Evolutionary conservation across 805 yeast species (phyloP).

Genomic region (Komagataella mondaviorum): DNA sequence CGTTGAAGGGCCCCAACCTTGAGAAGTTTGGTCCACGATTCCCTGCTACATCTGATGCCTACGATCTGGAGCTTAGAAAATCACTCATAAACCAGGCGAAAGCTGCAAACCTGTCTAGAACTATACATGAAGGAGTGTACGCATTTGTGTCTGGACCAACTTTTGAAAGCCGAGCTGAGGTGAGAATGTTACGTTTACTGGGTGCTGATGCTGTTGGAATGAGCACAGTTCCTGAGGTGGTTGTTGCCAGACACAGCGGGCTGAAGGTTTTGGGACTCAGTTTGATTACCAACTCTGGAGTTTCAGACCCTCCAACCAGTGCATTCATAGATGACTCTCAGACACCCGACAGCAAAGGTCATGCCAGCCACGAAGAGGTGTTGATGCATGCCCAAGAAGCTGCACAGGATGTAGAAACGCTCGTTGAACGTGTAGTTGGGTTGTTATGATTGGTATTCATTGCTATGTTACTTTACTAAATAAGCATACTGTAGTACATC

Average conservation of each 20-base stretch:
- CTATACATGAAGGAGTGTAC: constrained; percentile 78
- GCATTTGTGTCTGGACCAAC: constrained; percentile 87
- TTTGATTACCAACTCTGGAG: constrained; percentile 75
- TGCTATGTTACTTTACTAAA: neutral
- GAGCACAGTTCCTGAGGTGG: constrained; percentile 96
- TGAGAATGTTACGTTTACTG: constrained; percentile 48
- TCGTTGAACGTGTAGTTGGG: constrained; percentile 47
- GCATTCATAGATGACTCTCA: constrained; percentile 40
- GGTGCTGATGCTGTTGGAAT: constrained; percentile 97
- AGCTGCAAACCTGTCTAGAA: constrained; percentile 34
- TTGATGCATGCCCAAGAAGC: constrained; percentile 72
- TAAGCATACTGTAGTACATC: neutral
- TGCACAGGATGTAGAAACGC: constrained; percentile 61
- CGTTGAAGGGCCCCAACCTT: constrained; percentile 78
- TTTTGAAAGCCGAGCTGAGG: constrained; percentile 86
- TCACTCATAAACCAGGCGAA: constrained; percentile 31
- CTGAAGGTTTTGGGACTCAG: constrained; percentile 74
- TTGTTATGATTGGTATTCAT: constrained; percentile 1
- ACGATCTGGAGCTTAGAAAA: constrained; percentile 55
- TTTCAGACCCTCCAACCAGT: constrained; percentile 54
- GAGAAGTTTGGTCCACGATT: constrained; percentile 77
- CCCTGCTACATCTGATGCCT: constrained; percentile 81
- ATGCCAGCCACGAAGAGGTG: constrained; percentile 89
- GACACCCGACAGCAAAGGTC: constrained; percentile 47
- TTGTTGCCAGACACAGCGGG: constrained; percentile 83